phyloP scores from a whole-genome alignment of 2,329 filamentous ascomycete species.

The Aspergillus texensis region DNA sequence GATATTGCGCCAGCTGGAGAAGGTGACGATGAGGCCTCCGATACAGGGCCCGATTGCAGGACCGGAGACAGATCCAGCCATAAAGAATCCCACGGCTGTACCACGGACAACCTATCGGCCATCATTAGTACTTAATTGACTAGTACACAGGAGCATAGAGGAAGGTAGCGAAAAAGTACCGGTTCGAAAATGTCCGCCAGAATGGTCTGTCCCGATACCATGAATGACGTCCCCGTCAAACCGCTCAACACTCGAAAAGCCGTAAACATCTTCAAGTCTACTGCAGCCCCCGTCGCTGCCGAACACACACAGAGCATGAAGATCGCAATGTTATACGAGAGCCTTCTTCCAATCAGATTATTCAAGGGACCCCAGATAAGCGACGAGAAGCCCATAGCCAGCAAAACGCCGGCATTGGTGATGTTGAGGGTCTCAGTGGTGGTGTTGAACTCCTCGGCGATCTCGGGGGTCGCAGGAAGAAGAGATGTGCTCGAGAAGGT shows the following conservation, averaged over 20 bases:
- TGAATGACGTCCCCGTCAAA: slow-evolving; percentile 42
- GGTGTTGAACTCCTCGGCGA: slow-evolving; percentile 41
- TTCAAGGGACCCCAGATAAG: slow-evolving; percentile 40
- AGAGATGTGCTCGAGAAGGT: slow-evolving; percentile 49
- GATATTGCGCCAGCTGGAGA: slow-evolving; percentile 71
- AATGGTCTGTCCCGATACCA: slow-evolving; percentile 44
- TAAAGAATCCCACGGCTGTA: slow-evolving; percentile 49
- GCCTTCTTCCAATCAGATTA: slow-evolving; percentile 32
- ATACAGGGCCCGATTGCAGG: slow-evolving; percentile 59
- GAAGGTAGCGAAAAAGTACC: slow-evolving; percentile 20
- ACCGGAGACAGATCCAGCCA: slow-evolving; percentile 46
- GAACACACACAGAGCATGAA: slow-evolving; percentile 36
- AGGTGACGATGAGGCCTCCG: slow-evolving; percentile 78
- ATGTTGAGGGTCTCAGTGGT: slow-evolving; percentile 38
- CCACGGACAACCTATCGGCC: slow-evolving; percentile 39
- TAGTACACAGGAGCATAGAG: not conserved
- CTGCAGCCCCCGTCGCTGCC: slow-evolving; percentile 34
- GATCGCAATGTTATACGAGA: slow-evolving; percentile 39
- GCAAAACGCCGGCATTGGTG: slow-evolving; percentile 41
- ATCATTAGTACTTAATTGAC: not conserved
- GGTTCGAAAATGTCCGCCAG: slow-evolving; percentile 44
- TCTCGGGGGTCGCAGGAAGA: slow-evolving; percentile 44
- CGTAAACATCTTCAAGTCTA: slow-evolving; percentile 39
- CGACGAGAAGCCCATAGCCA: slow-evolving; percentile 43
- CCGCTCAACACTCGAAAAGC: slow-evolving; percentile 39